These are phyloP conservation scores for Fomitopsis schrenkii DNA, from an alignment of 1,284 basidiomycete genomes.

Conservation along the genomic window DNA sequence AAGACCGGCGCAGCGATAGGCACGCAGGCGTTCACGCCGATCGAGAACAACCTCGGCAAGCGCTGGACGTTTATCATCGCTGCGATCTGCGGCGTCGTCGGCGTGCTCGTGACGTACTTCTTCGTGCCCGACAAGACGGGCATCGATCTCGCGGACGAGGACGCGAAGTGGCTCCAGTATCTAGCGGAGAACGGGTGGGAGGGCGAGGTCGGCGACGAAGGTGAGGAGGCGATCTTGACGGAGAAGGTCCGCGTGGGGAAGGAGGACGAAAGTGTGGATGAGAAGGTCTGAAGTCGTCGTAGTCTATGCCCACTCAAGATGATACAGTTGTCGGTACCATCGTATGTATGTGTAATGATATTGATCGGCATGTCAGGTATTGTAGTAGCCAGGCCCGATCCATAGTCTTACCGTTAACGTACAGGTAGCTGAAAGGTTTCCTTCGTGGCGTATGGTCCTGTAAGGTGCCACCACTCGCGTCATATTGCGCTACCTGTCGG, in stretches of 20 bases:
- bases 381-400: too few species aligned
- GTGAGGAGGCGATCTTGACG: slow-evolving; percentile 19
- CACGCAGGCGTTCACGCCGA: slow-evolving; percentile 74
- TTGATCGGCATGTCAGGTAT: too few species aligned
- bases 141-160: slow-evolving; percentile 63
- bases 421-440: too few species aligned
- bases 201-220: slow-evolving; percentile 59
- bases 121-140: slow-evolving; percentile 70
- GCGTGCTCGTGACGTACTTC: slow-evolving; percentile 64
- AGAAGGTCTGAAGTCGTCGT: neutral
- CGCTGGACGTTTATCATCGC: slow-evolving; percentile 71
- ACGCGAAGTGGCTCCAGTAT: slow-evolving; percentile 57
- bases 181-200: slow-evolving; percentile 63
- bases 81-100: slow-evolving; percentile 61
- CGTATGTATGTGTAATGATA: too few species aligned
- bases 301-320: too few species aligned
- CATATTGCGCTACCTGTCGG: too few species aligned
- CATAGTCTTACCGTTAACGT: too few species aligned
- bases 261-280: neutral
- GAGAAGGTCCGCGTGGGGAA: neutral
- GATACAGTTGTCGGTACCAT: too few species aligned
- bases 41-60: slow-evolving; percentile 64
- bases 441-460: too few species aligned
- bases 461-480: too few species aligned
- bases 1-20: slow-evolving; percentile 77